Conservation (phyloP, 768 basidiomycete genomes). For the Suillus variegatus region DNA sequence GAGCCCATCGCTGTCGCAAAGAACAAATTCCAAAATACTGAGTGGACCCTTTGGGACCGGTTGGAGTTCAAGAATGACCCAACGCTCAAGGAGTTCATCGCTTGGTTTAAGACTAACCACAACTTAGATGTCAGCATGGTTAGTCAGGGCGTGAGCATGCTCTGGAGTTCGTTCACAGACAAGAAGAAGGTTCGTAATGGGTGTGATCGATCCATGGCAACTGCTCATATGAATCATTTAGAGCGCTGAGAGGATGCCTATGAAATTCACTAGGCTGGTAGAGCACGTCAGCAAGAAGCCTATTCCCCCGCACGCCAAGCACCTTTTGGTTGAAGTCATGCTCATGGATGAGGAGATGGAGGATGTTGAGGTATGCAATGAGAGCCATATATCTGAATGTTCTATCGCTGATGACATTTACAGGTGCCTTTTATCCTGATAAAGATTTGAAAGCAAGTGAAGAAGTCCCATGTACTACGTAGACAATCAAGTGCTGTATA, state of each 20-base stretch:
- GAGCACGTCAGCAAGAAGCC: conserved; percentile 96
- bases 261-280: conserved; percentile 90
- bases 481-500: conserved; percentile 13
- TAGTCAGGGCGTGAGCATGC: conserved; percentile 95
- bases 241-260: conserved; percentile 84
- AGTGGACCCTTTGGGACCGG: conserved; percentile 99
- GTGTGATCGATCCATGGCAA: not conserved
- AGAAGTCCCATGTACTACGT: conserved; percentile 7
- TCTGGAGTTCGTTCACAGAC: conserved; percentile 93
- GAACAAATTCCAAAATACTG: conserved; percentile 81
- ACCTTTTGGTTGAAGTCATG: conserved; percentile 94
- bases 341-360: conserved; percentile 89
- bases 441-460: conserved; percentile 43
- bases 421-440: conserved; percentile 87
- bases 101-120: conserved; percentile 83
- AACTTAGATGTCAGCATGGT: conserved; percentile 93
- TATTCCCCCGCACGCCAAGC: conserved; percentile 77
- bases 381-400: not conserved
- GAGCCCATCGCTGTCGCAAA: conserved; percentile 92
- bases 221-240: conserved; percentile 32
- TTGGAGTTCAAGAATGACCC: conserved; percentile 92
- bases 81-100: conserved; percentile 80
- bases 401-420: not conserved
- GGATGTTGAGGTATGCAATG: conserved; percentile 78
- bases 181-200: conserved; percentile 77